Evolutionary conservation across 768 basidiomycete genomes (phyloP).

Genomic region (Jaapia argillacea): DNA sequence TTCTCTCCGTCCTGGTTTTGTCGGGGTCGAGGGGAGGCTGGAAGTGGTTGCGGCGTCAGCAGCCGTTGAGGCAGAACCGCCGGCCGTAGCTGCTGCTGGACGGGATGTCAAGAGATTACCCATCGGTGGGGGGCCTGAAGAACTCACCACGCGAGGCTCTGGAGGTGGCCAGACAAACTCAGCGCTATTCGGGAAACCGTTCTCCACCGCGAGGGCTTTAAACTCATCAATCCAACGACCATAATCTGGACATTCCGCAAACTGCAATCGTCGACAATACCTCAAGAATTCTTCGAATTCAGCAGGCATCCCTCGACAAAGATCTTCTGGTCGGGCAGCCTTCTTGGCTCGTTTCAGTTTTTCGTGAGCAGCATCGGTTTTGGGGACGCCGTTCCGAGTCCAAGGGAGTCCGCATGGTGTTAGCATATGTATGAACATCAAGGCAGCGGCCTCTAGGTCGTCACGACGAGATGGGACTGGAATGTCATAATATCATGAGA

Average conservation of each 20-base stretch:
- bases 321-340: conserved; percentile 46
- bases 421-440: conserved; percentile 75
- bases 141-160: conserved; percentile 1
- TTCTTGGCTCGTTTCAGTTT: conserved; percentile 57
- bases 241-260: conserved; percentile 64
- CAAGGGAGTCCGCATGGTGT: conserved; percentile 68
- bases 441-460: conserved; percentile 66
- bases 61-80: no score
- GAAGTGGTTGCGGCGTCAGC: neutral
- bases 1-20: conserved; percentile 31
- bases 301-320: conserved; percentile 58
- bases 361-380: conserved; percentile 52
- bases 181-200: conserved; percentile 47
- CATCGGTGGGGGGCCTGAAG: no score
- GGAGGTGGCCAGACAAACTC: conserved; percentile 66
- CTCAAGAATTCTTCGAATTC: conserved; percentile 72
- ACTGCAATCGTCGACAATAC: conserved; percentile 61
- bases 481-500: neutral
- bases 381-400: conserved; percentile 77
- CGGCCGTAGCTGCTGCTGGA: no score
- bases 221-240: conserved; percentile 56
- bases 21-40: conserved; percentile 11
- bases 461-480: conserved; percentile 72
- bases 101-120: no score
- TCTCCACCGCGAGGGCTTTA: conserved; percentile 44